Conservation (phyloP, 1,284 basidiomycete genomes). For the Meripilus lineatus region DNA sequence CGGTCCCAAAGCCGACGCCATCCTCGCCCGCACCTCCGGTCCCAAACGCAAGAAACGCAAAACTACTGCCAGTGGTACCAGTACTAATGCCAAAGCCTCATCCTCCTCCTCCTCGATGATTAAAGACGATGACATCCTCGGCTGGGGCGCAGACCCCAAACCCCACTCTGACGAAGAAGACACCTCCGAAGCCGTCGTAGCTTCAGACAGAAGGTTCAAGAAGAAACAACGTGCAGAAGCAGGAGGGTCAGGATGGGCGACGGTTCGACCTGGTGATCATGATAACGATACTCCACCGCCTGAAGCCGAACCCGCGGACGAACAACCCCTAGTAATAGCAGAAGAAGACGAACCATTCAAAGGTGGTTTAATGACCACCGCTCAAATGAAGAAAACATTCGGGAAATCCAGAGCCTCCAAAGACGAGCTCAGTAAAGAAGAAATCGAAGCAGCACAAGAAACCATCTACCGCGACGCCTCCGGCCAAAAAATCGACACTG, state of each 20-base stretch:
- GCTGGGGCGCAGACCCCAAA: constrained; percentile 45
- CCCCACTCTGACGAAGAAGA: constrained; percentile 49
- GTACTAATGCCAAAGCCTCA: constrained; percentile 15
- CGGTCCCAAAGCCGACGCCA: constrained; percentile 94
- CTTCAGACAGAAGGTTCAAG: constrained; percentile 70
- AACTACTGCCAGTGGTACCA: too few relatives aligned
- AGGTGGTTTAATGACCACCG: constrained; percentile 77
- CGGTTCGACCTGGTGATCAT: constrained; percentile 39
- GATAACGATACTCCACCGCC: constrained; percentile 38
- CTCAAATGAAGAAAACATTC: constrained; percentile 55
- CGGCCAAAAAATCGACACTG: constrained; percentile 87
- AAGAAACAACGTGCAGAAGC: constrained; percentile 51
- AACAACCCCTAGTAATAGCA: constrained; percentile 60
- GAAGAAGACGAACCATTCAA: constrained; percentile 38
- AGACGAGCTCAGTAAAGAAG: constrained; percentile 35
- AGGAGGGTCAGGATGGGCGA: constrained; percentile 53
- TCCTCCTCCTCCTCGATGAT: constrained; percentile 37
- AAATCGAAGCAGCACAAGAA: constrained; percentile 67
- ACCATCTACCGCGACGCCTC: constrained; percentile 93
- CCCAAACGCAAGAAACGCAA: constrained; percentile 64
- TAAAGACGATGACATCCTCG: constrained; percentile 61
- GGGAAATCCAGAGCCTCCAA: constrained; percentile 33
- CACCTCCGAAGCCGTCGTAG: constrained; percentile 53
- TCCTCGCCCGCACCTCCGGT: constrained; percentile 64
- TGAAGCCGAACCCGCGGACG: constrained; percentile 54